These are phyloP conservation scores for Lentinula raphanica DNA, from an alignment of 768 basidiomycete species.

Conservation along the genomic window DNA sequence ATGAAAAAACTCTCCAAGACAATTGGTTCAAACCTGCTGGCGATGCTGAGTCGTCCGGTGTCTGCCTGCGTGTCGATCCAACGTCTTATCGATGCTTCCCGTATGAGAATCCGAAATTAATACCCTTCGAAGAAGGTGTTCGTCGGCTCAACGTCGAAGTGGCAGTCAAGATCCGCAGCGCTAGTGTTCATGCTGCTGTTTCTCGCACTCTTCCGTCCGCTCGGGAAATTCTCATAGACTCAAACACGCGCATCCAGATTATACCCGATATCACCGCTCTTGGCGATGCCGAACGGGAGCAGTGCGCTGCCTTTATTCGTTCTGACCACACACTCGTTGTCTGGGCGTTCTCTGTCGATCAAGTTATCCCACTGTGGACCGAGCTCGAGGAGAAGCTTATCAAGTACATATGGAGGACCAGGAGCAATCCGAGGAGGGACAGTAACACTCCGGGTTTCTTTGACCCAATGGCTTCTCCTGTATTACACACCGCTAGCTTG, in stretches of 20 bases:
- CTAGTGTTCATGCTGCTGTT: constrained; percentile 72
- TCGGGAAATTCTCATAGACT: constrained; percentile 65
- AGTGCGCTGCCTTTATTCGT: constrained; percentile 75
- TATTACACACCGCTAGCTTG: not conserved
- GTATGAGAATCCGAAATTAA: constrained; percentile 68
- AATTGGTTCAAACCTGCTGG: constrained; percentile 81
- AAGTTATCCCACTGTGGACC: constrained; percentile 61
- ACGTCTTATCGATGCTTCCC: constrained; percentile 74
- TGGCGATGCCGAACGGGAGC: constrained; percentile 80
- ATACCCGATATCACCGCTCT: constrained; percentile 62
- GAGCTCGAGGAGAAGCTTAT: constrained; percentile 79
- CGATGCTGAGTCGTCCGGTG: constrained; percentile 67
- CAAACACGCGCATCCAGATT: constrained; percentile 81
- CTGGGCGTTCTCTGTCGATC: constrained; percentile 71
- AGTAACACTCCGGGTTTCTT: constrained; percentile 4
- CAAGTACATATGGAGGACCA: constrained; percentile 70
- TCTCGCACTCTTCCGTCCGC: constrained; percentile 29
- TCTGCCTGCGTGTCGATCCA: constrained; percentile 60
- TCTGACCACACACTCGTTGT: constrained; percentile 49
- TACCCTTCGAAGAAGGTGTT: constrained; percentile 77
- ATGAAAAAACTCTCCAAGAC: constrained; percentile 55
- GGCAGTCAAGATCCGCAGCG: constrained; percentile 71
- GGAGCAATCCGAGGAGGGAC: constrained; percentile 24
- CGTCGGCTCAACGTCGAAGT: constrained; percentile 76
- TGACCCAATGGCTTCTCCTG: not conserved